Base-by-base conservation (phyloP, 2,329 filamentous ascomycete species). In the Pezicula carpinea region DNA sequence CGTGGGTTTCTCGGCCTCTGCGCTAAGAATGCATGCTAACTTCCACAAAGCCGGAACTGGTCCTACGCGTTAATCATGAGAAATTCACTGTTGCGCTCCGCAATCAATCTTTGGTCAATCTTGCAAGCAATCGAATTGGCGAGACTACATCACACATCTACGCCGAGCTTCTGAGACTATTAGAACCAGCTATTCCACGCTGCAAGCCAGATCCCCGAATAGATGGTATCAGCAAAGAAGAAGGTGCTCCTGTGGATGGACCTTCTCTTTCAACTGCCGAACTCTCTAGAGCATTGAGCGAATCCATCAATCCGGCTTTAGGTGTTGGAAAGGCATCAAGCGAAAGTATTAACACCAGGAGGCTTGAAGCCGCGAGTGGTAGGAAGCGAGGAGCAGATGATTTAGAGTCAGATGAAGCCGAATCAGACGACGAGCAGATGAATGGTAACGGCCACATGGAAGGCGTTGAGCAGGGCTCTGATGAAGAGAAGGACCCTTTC, bases 51-150 rank as follows among this genome's bases (percentile, higher is more conserved):
- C 77, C 81, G 42, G 79, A 86, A 48, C 73, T 90, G 53, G 76
- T 91, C 31, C 73, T 97, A 41, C 81, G 85, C 22, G 74, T 96
- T 46, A 96, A 96, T 62, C 85, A 89, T 59, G 85, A 91, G 47
- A 95, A 92, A 65, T 88, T 89, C 49, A 73, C 85, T 6, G 87
- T 96, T 8, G 83, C 87, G 42, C 74, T 96, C 53, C 87, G 92
- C 47, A 96, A 89, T 58, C 78, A 84, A 53, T 80, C 82, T 17
- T 80, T 97, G 3, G 80, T 85, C 44, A 75, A 82, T n/a, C 79
- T 90, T 47, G 89, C 83, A 1, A 76, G 82, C 43, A 80, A 86
- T 44, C 74, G 79, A 26, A 76, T 93, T 17, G 87, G 90, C 38
- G 74, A 82, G 34, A 82, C 79, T 1, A 95, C 91, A 1, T 83